phyloP scores from a whole-genome alignment of 2,329 filamentous ascomycete genomes.

The Talaromyces funiculosus region DNA sequence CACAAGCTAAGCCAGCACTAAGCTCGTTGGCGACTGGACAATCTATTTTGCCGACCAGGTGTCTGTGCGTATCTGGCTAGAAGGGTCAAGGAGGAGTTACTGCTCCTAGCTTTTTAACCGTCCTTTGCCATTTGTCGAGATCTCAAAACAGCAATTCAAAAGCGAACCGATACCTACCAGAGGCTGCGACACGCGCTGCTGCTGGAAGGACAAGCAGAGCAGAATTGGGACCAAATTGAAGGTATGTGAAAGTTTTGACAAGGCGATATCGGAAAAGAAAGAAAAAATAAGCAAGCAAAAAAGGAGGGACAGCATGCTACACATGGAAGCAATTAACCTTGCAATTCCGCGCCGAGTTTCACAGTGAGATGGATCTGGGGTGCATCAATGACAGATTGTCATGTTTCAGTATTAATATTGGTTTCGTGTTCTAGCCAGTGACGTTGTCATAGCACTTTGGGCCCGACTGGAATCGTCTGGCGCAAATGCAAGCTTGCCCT shows the following conservation, averaged over 20 bases:
- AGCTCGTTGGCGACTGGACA: neutral
- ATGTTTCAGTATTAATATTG: neutral
- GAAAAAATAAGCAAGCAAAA: neutral
- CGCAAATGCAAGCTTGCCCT: constrained; percentile 1
- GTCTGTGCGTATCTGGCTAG: constrained; percentile 8
- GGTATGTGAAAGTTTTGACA: neutral
- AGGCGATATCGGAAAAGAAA: neutral
- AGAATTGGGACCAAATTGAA: neutral
- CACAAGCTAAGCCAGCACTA: constrained; percentile 2
- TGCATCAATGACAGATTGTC: neutral
- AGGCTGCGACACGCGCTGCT: constrained; percentile 8
- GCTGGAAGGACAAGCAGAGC: constrained; percentile 1
- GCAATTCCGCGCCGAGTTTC: neutral
- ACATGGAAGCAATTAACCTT: neutral
- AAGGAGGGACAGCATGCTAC: neutral
- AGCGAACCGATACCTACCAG: neutral
- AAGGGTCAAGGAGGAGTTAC: neutral
- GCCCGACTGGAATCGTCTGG: neutral
- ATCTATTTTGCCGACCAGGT: constrained; percentile 1
- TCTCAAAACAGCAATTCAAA: neutral
- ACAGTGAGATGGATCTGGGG: neutral
- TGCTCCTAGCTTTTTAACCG: constrained; percentile 1
- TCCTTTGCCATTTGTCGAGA: neutral
- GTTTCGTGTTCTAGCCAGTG: neutral
- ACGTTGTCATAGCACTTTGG: neutral